Evolutionary conservation across 495 filamentous ascomycete genomes (phyloP).

Genomic region (Penicillium maclennaniae): DNA sequence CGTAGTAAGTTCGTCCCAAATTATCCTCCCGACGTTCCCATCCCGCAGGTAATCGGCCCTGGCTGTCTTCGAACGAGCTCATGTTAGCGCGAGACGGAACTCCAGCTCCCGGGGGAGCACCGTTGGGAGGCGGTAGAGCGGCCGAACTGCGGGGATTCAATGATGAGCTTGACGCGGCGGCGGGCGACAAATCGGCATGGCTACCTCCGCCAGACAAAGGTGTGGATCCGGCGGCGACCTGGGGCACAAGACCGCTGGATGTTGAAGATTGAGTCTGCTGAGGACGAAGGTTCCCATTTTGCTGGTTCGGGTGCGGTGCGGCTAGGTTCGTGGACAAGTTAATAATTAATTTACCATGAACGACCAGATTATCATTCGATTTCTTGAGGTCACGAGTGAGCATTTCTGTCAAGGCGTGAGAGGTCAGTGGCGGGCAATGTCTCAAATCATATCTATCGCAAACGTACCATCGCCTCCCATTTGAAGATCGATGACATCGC

Average conservation of each 20-base stretch:
- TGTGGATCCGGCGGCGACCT: conserved; percentile 28
- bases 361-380: conserved; percentile 95
- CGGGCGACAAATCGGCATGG: conserved; percentile 27
- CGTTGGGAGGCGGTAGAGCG: conserved; percentile 34
- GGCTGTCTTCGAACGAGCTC: conserved; percentile 92
- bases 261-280: conserved; percentile 38
- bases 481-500: conserved; percentile 84
- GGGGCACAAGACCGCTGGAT: conserved; percentile 40
- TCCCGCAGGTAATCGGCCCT: conserved; percentile 85
- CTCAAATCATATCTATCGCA: conserved; percentile 5
- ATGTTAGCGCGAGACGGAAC: conserved; percentile 52
- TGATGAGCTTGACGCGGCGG: conserved; percentile 34
- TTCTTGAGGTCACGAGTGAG: conserved; percentile 98
- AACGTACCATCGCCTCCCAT: conserved; percentile 85
- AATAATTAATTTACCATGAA: conserved; percentile 95
- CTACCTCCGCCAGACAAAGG: conserved; percentile 31
- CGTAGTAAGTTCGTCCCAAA: conserved; percentile 96
- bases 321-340: conserved; percentile 88
- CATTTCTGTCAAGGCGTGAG: conserved; percentile 62
- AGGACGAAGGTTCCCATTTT: conserved; percentile 32
- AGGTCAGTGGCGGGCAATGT: conserved; percentile 9
- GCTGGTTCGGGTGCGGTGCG: conserved; percentile 47
- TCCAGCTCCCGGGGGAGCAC: conserved; percentile 41
- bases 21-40: conserved; percentile 98
- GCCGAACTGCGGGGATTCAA: conserved; percentile 39